These are phyloP conservation scores for Kingdonia uniflora DNA, from an alignment of 164 flowering plant genomes.

Conservation along the genomic window DNA sequence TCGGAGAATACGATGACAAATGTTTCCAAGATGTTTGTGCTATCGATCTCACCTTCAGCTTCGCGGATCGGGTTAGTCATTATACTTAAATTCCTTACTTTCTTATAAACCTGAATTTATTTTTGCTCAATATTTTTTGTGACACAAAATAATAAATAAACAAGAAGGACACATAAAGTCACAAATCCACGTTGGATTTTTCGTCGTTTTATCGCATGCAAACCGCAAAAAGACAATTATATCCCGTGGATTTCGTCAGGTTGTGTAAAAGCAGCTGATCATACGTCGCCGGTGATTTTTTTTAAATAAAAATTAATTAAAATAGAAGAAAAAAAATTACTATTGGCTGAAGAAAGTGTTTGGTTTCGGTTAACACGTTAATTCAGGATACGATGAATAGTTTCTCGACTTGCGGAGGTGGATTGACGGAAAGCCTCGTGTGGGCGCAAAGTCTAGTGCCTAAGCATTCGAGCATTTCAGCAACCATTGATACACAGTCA, in stretches of 20 bases:
- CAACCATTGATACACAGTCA: slow-evolving; percentile 50
- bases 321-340: not conserved
- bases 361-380: not conserved
- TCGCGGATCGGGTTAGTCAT: slow-evolving; percentile 17
- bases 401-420: slow-evolving; percentile 18
- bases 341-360: not conserved
- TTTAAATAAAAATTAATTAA: not conserved
- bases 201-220: no score
- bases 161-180: not conserved
- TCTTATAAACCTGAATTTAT: no score
- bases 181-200: not conserved
- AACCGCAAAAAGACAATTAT: not conserved
- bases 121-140: not conserved
- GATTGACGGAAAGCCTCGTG: slow-evolving; percentile 14
- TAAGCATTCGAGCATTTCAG: slow-evolving; percentile 22
- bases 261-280: not conserved
- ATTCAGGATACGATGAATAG: slow-evolving; percentile 27
- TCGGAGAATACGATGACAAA: not conserved
- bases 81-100: not conserved
- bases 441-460: slow-evolving; percentile 26
- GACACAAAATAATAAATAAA: not conserved
- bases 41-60: slow-evolving; percentile 14
- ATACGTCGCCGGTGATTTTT: not conserved
- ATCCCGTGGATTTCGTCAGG: not conserved
- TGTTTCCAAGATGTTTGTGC: slow-evolving; percentile 9